Evolutionary conservation across 2,329 filamentous ascomycete species (phyloP).

Genomic region (Hypoxylon sp.): DNA sequence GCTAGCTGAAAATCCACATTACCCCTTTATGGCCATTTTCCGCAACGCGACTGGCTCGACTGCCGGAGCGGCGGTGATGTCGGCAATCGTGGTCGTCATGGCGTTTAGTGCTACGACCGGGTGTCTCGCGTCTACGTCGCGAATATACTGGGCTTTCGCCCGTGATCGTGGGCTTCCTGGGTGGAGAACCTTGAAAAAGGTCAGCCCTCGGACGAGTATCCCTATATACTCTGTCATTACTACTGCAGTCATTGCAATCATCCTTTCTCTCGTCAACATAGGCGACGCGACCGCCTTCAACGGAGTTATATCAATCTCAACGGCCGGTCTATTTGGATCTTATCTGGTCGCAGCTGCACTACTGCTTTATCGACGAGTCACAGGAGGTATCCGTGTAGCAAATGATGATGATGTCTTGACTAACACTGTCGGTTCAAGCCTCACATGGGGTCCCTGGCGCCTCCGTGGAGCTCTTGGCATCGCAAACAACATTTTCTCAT

Average conservation of each 20-base stretch:
- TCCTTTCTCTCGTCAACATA: conserved; percentile 48
- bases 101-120: conserved; percentile 65
- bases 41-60: conserved; percentile 61
- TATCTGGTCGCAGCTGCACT: conserved; percentile 43
- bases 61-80: conserved; percentile 66
- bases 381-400: conserved; percentile 39
- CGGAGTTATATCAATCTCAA: conserved; percentile 48
- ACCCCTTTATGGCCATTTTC: conserved; percentile 73
- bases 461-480: conserved; percentile 42
- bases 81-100: conserved; percentile 64
- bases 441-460: conserved; percentile 47
- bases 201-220: conserved; percentile 47
- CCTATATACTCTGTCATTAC: conserved; percentile 44
- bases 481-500: conserved; percentile 47
- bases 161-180: conserved; percentile 48
- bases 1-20: conserved; percentile 62
- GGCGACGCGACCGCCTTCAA: conserved; percentile 46
- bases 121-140: conserved; percentile 70
- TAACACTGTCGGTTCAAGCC: conserved; percentile 37
- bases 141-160: conserved; percentile 69
- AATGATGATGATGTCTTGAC: conserved; percentile 39
- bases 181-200: conserved; percentile 42
- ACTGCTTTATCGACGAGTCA: conserved; percentile 35
- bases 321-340: conserved; percentile 47
- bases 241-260: conserved; percentile 40